A percentile compares a stretch with the other conserved stretches of the same genome.
Conservation (phyloP, 2,329 filamentous ascomycete genomes). For the Colletotrichum eremochloae region DNA sequence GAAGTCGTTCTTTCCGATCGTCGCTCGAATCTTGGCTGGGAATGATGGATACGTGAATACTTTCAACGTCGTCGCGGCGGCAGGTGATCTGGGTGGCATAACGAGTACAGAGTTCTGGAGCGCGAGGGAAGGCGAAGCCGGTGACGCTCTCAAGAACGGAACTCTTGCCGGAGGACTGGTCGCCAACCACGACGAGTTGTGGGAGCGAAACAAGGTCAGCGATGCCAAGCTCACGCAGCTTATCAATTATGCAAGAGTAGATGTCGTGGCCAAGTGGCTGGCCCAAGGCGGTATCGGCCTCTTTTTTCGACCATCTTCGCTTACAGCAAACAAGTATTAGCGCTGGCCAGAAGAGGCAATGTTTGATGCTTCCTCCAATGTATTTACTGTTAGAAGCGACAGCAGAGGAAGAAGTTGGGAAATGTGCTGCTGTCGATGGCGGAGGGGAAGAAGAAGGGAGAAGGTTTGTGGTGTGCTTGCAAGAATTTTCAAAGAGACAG, state of each 20-base stretch:
- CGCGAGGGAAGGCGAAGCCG: slow-evolving; percentile 61
- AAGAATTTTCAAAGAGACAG: no score
- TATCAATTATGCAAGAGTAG: slow-evolving; percentile 51
- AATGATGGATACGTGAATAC: slow-evolving; percentile 59
- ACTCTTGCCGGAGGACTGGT: slow-evolving; percentile 88
- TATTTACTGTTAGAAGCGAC: not conserved
- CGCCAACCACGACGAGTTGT: slow-evolving; percentile 85
- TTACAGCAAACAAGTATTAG: not conserved
- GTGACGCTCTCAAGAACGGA: slow-evolving; percentile 80
- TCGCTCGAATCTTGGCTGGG: slow-evolving; percentile 45
- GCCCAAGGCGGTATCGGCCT: not conserved
- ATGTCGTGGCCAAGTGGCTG: slow-evolving; percentile 19
- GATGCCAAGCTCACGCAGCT: slow-evolving; percentile 56
- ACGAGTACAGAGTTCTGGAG: slow-evolving; percentile 60
- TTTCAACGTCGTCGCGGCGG: slow-evolving; percentile 52
- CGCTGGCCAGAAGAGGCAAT: not conserved
- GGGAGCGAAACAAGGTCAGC: slow-evolving; percentile 52
- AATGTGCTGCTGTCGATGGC: not conserved
- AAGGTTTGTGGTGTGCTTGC: not conserved
- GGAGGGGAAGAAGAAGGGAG: not conserved
- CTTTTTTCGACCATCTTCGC: not conserved
- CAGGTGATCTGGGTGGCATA: slow-evolving; percentile 63
- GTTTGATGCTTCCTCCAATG: not conserved
- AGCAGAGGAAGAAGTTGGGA: not conserved
- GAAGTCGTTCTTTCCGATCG: slow-evolving; percentile 37